These are phyloP conservation scores for Coemansia umbellata DNA, from an alignment of 192 early-diverging fungal species.

Conservation along the genomic window DNA sequence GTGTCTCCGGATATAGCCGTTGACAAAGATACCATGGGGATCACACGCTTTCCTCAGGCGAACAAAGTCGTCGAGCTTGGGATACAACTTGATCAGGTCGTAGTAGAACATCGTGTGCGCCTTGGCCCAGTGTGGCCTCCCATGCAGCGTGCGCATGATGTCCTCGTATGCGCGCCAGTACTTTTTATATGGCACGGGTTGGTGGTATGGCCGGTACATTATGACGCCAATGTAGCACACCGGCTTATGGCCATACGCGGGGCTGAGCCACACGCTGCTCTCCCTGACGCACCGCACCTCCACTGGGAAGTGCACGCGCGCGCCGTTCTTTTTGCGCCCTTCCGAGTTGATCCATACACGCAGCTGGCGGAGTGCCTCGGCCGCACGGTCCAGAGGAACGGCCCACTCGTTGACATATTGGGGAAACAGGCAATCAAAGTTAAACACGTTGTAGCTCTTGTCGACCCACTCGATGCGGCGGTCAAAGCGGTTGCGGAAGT, in stretches of 20 bases:
- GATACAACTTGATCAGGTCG: slow-evolving; percentile 57
- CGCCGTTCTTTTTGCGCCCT: slow-evolving; percentile 21
- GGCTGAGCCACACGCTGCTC: slow-evolving; percentile 65
- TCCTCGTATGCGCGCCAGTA: slow-evolving; percentile 69
- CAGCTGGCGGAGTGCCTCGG: slow-evolving; percentile 54
- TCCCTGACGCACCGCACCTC: slow-evolving; percentile 61
- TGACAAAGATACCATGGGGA: slow-evolving; percentile 67
- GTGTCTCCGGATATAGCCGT: slow-evolving; percentile 65
- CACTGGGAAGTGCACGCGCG: slow-evolving; percentile 69
- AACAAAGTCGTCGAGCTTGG: slow-evolving; percentile 59
- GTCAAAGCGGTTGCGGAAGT: slow-evolving; percentile 55
- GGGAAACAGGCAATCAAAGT: slow-evolving; percentile 66
- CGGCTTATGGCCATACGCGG: slow-evolving; percentile 54
- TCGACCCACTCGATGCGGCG: slow-evolving; percentile 54
- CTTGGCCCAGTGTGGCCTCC: slow-evolving; percentile 79
- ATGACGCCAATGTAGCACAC: slow-evolving; percentile 76
- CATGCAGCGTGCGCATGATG: slow-evolving; percentile 62
- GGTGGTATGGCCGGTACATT: slow-evolving; percentile 67
- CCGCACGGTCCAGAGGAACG: slow-evolving; percentile 57
- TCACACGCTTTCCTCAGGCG: slow-evolving; percentile 56
- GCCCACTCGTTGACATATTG: slow-evolving; percentile 81
- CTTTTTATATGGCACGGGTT: slow-evolving; percentile 64
- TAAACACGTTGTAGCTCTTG: slow-evolving; percentile 62
- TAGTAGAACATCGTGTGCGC: slow-evolving; percentile 57
- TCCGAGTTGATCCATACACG: slow-evolving; percentile 53